Percentiles rank a stretch among this genome's conserved stretches.
phyloP scores from a whole-genome alignment of 352 stramenopile species.

The Phytophthora citrophthora region DNA sequence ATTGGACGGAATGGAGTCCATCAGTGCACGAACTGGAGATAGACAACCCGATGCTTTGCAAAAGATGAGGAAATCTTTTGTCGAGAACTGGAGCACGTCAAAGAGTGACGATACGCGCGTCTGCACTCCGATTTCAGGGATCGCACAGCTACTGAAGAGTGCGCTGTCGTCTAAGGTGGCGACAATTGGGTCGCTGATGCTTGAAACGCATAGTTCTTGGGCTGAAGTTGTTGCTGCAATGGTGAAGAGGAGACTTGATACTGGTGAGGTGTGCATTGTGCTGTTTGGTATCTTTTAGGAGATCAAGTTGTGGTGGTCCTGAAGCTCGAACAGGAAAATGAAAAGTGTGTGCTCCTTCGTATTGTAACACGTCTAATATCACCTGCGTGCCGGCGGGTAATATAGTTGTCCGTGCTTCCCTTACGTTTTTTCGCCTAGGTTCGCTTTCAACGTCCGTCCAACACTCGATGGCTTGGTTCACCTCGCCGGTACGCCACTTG shows the following conservation, averaged over 20 bases:
- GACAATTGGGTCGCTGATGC: conserved; percentile 36
- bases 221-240: not conserved
- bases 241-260: not conserved
- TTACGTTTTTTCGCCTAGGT: too few relatives aligned
- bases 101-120: conserved; percentile 50
- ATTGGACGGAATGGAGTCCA: conserved; percentile 22
- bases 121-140: conserved; percentile 31
- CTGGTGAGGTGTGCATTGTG: conserved; percentile 9
- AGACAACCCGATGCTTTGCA: conserved; percentile 20
- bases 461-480: too few relatives aligned
- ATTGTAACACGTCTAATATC: too few relatives aligned
- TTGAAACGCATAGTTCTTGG: conserved; percentile 31
- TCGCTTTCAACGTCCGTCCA: too few relatives aligned
- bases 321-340: conserved; percentile 28
- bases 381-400: too few relatives aligned
- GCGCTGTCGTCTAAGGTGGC: conserved; percentile 42
- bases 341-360: conserved; percentile 11
- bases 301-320: not conserved
- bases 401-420: too few relatives aligned
- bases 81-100: conserved; percentile 44
- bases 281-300: not conserved
- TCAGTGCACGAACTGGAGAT: conserved; percentile 12
- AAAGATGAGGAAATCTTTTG: conserved; percentile 32
- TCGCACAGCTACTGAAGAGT: conserved; percentile 52
- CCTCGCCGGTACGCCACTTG: too few relatives aligned